Evolutionary conservation across 306 rosid genomes (phyloP), one percentile per base, ranked within the genome.

Genomic region (Prunus mira): DNA sequence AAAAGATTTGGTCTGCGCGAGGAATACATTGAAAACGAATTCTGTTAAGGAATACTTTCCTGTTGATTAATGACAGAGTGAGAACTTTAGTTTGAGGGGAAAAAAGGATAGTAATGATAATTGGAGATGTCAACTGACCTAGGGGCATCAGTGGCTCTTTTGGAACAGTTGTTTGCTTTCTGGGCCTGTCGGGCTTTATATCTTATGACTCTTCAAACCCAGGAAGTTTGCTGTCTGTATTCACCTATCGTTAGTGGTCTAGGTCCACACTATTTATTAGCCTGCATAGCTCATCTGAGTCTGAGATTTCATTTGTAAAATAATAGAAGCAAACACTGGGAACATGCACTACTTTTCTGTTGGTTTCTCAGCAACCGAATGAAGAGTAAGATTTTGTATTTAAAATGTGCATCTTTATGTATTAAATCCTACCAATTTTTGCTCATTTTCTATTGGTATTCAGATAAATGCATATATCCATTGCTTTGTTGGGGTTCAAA

Each of bases 401-500:
- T 8, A 49, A 11, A 28, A 14, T 64, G 41, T 41, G 11, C 41
- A 9, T 66, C 9, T 38, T 24, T 46, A 25, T 34, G 27, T 46
- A 58, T 70, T 22, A 32, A 17, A 12, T 71, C 69, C 65, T 51
- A 20, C 27, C 45, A 38, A 55, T 18, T 76, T 78, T 56, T 34
- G 14, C 41, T 54, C 75, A 28, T 68, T 73, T 78, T 73, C 45
- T 75, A 22, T 76, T 83, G 81, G 80, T 38, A 34, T 79, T 63
- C 70, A 94, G 98, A 87, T 94, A 83, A 90, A 90, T 94, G 86
- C 96, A 69, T 92, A 84, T 88, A 78, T 94, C 77, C 96, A 94
- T 79, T 94, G 98, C 82, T 94, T 90, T 88, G 93, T 92, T 79
- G 96, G 85, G 67, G 98, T 87, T 68, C 86, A 80, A 74, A 88